phyloP scores from a whole-genome alignment of 225 moss, liverwort and hornwort genomes.

The Pseudisothecium myosuroides region DNA sequence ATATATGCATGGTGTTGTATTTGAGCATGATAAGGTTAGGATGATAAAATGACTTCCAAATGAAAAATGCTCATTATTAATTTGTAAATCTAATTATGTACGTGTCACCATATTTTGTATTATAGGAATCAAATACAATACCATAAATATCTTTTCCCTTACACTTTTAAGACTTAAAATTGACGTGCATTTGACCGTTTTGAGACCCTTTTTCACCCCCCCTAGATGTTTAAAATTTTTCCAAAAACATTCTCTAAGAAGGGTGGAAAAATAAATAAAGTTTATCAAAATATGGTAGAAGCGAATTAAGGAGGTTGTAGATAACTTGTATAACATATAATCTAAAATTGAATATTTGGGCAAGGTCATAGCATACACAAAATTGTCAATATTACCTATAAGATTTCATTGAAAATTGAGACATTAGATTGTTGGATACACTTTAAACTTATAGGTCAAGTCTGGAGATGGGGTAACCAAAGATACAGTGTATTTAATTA shows the following conservation, averaged over 20 bases:
- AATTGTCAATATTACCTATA: background rate
- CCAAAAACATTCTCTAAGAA: rapidly evolving
- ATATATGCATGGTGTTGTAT: background rate
- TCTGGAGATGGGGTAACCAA: too few relatives aligned
- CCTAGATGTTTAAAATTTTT: background rate
- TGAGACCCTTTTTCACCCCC: background rate
- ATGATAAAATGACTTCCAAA: background rate
- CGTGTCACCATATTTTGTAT: background rate
- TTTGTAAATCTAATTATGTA: background rate
- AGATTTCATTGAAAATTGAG: background rate
- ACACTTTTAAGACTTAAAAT: background rate
- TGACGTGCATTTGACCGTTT: background rate
- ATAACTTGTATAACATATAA: too few relatives aligned
- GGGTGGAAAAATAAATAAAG: background rate
- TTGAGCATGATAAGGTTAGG: background rate
- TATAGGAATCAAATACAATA: background rate
- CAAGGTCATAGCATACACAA: background rate
- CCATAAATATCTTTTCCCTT: background rate
- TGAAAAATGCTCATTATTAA: background rate
- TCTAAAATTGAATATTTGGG: background rate
- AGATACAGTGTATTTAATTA: too few relatives aligned
- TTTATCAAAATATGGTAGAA: rapidly evolving
- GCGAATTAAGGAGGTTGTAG: background rate
- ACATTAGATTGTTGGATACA: background rate
- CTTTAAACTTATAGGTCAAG: background rate